phyloP scores from a whole-genome alignment of 176 grass and related monocot species.

The Lolium rigidum region DNA sequence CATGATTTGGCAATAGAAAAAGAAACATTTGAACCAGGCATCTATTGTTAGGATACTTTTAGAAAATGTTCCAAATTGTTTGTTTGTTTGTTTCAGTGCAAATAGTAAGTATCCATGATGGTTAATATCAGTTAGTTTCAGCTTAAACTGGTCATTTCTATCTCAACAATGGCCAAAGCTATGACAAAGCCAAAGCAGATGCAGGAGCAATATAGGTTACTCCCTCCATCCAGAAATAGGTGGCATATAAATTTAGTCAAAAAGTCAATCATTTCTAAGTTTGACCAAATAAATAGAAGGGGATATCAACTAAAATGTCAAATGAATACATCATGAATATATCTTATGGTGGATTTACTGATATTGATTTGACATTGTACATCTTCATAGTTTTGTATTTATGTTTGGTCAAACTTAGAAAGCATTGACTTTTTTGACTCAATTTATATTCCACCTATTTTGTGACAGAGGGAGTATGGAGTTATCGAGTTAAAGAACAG shows the following conservation, averaged over 20 bases:
- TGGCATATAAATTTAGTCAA: too few species aligned
- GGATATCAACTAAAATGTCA: too few species aligned
- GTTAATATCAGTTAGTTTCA: background rate
- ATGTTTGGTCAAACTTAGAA: too few species aligned
- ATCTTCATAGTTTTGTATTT: too few species aligned
- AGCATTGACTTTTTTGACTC: too few species aligned
- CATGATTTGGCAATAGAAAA: background rate
- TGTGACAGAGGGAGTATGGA: background rate
- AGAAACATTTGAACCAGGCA: background rate
- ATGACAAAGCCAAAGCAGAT: conserved; percentile 1
- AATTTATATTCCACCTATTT: too few species aligned
- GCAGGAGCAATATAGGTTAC: conserved; percentile 24
- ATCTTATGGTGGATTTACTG: too few species aligned
- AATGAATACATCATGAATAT: too few species aligned
- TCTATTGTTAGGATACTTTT: background rate
- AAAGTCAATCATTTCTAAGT: too few species aligned
- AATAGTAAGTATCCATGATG: background rate
- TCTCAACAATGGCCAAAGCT: conserved; percentile 24
- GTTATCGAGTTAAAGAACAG: background rate
- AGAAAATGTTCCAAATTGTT: background rate
- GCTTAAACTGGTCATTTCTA: background rate
- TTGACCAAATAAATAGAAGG: too few species aligned
- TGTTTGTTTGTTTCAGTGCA: background rate
- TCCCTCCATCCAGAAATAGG: too few species aligned
- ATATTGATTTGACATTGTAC: too few species aligned